A percentile compares a stretch with the other conserved stretches of the same genome.
Evolutionary conservation across 2,329 filamentous ascomycete species (phyloP).

Genomic region (Xylariaceae sp.): DNA sequence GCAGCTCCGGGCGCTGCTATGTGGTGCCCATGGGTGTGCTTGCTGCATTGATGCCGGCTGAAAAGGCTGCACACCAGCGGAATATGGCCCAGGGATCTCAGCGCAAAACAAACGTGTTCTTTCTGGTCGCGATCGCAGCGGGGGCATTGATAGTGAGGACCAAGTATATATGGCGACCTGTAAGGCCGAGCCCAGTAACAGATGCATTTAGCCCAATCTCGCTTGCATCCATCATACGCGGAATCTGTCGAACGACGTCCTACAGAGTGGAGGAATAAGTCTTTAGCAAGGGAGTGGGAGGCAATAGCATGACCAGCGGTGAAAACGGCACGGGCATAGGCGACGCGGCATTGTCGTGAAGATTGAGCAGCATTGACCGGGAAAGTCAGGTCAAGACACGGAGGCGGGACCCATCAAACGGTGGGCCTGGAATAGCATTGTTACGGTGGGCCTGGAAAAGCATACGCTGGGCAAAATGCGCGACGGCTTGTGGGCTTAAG

Average conservation of each 20-base stretch:
- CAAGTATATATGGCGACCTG: background rate
- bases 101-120: too few species aligned
- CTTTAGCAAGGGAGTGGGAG: background rate
- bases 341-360: too few species aligned
- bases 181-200: background rate
- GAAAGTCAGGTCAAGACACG: too few species aligned
- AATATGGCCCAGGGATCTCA: too few species aligned
- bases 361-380: too few species aligned
- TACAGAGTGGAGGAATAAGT: background rate
- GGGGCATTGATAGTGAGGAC: background rate
- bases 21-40: background rate
- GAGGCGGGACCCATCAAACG: too few species aligned
- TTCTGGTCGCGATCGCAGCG: background rate
- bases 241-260: background rate
- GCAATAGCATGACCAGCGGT: background rate
- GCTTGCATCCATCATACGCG: background rate
- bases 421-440: too few species aligned
- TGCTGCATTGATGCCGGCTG: background rate
- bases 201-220: background rate
- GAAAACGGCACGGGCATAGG: background rate
- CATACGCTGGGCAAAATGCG: too few species aligned
- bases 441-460: too few species aligned
- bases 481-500: background rate
- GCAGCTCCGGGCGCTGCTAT: background rate
- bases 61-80: background rate